phyloP scores from a whole-genome alignment of 2,329 filamentous ascomycete species.

The Calcarisporium arbuscula region DNA sequence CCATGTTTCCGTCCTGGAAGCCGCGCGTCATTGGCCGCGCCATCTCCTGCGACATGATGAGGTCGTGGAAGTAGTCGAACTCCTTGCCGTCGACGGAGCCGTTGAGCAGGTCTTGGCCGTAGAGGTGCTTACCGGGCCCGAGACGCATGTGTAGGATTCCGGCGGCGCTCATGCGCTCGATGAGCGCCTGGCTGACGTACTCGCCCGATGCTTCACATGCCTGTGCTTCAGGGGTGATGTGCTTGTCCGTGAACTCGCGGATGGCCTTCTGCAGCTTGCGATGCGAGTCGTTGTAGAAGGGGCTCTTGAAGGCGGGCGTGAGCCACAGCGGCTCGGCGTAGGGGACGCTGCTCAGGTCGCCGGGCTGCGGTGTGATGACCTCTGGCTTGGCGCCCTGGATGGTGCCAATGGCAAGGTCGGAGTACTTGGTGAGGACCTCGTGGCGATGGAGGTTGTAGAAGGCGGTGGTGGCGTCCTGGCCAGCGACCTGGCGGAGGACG shows the following conservation, averaged over 20 bases:
- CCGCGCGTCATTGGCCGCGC: constrained; percentile 65
- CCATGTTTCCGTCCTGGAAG: constrained; percentile 83
- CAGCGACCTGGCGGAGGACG: constrained; percentile 74
- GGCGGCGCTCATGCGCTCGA: constrained; percentile 69
- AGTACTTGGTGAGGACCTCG: constrained; percentile 80
- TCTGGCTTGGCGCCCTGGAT: constrained; percentile 69
- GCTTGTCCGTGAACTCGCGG: constrained; percentile 64
- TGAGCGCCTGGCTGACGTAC: constrained; percentile 64
- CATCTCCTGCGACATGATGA: constrained; percentile 70
- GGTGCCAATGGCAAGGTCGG: constrained; percentile 66
- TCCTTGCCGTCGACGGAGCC: constrained; percentile 70
- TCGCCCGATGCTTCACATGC: constrained; percentile 69
- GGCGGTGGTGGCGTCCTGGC: constrained; percentile 71
- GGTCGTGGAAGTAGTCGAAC: constrained; percentile 83
- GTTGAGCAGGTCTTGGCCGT: constrained; percentile 61
- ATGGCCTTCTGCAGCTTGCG: constrained; percentile 60
- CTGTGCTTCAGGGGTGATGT: constrained; percentile 68
- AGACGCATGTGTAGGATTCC: constrained; percentile 77
- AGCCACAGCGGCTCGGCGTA: constrained; percentile 86
- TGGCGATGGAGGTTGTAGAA: constrained; percentile 93
- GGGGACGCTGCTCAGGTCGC: constrained; percentile 70
- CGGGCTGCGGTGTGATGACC: constrained; percentile 61
- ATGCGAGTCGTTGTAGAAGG: constrained; percentile 76
- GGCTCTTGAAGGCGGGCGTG: constrained; percentile 66
- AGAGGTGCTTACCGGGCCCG: constrained; percentile 75